Evolutionary conservation across 2,329 filamentous ascomycete genomes (phyloP), one percentile per base, ranked within the genome.

Genomic region (Colletotrichum ledebouriae): DNA sequence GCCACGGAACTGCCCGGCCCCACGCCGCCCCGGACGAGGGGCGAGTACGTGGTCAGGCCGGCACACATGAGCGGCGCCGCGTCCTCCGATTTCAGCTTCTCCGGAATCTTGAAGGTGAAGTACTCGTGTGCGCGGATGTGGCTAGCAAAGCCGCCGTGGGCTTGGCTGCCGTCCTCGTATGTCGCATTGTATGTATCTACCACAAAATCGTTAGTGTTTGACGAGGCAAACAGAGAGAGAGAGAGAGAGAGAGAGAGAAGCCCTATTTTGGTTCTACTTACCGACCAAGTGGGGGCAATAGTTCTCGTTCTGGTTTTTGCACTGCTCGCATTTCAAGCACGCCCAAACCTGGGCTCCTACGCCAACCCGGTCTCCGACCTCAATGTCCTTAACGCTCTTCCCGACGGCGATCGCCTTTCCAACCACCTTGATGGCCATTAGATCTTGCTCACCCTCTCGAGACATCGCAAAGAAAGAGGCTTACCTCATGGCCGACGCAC

Each of bases 61-160:
- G 89, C 93, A 75, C 93, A 95, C 33, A 95, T 84, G 82, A 96
- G 89, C 1, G 92, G 92, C 1, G 92, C 87, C 0, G 83, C 85
- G 1, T 81, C 75, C 37, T 84, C 82, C 0, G 82, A 82, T 7
- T 81, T 77, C 10, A 89, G 77, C 1, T 75, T 76, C n/a, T 87
- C 85, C 0, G 86, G 87, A 42, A 89, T 87, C 70, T 85, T 85
- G 73, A 89, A 84, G 37, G 83, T 83, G 71, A 93, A 94, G 77
- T 85, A 83, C 72, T 84, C 82, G 67, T 85, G 84, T 0, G 80
- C 82, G 29, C 84, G 78, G 25, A 85, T 83, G 63, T 86, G 82
- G 15, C 79, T 83, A 1, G 83, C 77, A 67, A 80, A 87, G n/a
- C 89, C 92, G 3, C 92, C 92, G 73, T 92, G 91, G 1, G 87